These are phyloP conservation scores for Begonia peltatifolia DNA, from an alignment of 306 rosid species.

Conservation along the genomic window DNA sequence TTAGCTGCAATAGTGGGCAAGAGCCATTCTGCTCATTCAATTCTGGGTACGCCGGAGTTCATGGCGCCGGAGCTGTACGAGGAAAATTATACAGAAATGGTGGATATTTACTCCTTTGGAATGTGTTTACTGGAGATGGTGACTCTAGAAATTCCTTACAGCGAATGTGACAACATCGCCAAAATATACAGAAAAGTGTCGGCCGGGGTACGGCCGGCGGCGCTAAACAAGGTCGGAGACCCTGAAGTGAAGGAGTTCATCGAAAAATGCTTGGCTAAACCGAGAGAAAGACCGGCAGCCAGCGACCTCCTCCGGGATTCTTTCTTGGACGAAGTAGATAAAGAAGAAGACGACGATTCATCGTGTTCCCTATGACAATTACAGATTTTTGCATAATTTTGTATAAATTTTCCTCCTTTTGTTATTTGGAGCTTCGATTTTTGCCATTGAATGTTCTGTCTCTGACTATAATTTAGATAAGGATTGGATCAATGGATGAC, in stretches of 20 bases:
- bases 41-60: slow-evolving; percentile 10
- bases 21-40: slow-evolving; percentile 8
- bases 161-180: slow-evolving; percentile 10
- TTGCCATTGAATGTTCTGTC: no score
- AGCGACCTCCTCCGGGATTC: slow-evolving; percentile 5
- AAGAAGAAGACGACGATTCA: slow-evolving; percentile 4
- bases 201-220: slow-evolving; percentile 2
- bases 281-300: slow-evolving; percentile 3
- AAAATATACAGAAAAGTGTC: slow-evolving; percentile 11
- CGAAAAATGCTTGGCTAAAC: slow-evolving; percentile 7
- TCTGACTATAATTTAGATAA: no score
- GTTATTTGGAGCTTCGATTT: no score
- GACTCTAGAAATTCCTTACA: slow-evolving; percentile 10
- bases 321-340: slow-evolving; percentile 6
- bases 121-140: slow-evolving; percentile 11
- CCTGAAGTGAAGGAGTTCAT: slow-evolving; percentile 7
- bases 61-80: slow-evolving; percentile 14
- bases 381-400: no score
- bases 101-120: slow-evolving; percentile 11
- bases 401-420: no score
- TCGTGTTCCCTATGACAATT: no score
- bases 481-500: no score
- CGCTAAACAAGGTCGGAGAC: background rate
- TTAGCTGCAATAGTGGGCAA: slow-evolving; percentile 8
- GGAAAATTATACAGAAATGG: slow-evolving; percentile 9